Conservation (phyloP, 2,329 filamentous ascomycete genomes). For the Aspergillus sp. region DNA sequence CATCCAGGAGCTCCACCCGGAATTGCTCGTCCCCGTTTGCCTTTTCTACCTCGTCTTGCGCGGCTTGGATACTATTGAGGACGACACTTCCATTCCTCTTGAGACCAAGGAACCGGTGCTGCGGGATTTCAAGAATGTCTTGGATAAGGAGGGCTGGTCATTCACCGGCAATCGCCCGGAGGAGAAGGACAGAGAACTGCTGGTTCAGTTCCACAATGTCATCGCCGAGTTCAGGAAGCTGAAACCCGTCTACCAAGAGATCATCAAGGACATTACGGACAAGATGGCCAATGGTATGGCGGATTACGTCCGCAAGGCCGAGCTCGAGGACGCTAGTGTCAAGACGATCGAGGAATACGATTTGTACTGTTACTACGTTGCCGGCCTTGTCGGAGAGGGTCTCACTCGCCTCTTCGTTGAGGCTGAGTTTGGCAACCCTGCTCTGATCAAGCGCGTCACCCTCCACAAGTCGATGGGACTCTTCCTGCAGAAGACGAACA, state of each 20-base stretch:
- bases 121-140: constrained; percentile 71
- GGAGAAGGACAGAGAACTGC: constrained; percentile 89
- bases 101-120: constrained; percentile 81
- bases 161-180: constrained; percentile 80
- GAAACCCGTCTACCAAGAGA: constrained; percentile 75
- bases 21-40: constrained; percentile 81
- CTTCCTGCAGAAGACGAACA: constrained; percentile 97
- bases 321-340: constrained; percentile 74
- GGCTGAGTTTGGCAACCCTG: constrained; percentile 79
- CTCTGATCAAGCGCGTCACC: constrained; percentile 69
- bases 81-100: constrained; percentile 89
- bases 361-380: constrained; percentile 95
- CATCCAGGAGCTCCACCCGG: constrained; percentile 91
- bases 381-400: constrained; percentile 95
- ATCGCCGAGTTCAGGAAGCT: constrained; percentile 82
- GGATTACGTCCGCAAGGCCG: constrained; percentile 82
- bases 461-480: constrained; percentile 95
- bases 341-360: constrained; percentile 86
- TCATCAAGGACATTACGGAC: constrained; percentile 87
- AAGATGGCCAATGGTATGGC: constrained; percentile 99
- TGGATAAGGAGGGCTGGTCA: constrained; percentile 85
- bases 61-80: constrained; percentile 95
- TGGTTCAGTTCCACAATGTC: constrained; percentile 88
- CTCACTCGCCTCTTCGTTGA: constrained; percentile 86
- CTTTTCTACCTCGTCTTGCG: constrained; percentile 92